A percentile compares a stretch with the other conserved stretches of the same genome.
Conservation (phyloP, 2,329 filamentous ascomycete genomes). For the Rugonectria rugulosa region DNA sequence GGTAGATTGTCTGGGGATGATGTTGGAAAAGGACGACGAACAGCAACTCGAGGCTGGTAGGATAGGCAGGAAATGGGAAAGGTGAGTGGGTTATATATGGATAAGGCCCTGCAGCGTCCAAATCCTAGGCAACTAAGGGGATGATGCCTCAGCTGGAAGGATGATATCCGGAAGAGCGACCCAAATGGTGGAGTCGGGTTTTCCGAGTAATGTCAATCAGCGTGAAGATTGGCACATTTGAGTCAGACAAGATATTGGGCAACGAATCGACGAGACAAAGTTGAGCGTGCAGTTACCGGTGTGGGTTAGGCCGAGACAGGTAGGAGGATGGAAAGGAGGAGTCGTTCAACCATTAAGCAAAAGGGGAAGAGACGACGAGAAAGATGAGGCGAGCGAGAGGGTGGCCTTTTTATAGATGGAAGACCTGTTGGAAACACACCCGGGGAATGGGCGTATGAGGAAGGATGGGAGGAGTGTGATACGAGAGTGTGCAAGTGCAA, state of each 20-base stretch:
- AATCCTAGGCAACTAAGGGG: constrained; percentile 30
- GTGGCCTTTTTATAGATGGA: constrained; percentile 12
- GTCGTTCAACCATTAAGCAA: neutral
- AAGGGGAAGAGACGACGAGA: neutral
- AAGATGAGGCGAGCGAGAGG: constrained; percentile 13
- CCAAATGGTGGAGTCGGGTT: constrained; percentile 10
- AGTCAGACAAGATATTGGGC: constrained; percentile 8
- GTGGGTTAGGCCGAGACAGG: constrained; percentile 12
- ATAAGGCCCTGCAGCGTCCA: constrained; percentile 15
- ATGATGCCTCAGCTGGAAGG: constrained; percentile 27
- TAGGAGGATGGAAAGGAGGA: constrained; percentile 3
- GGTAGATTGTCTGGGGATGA: neutral
- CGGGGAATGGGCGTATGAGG: neutral
- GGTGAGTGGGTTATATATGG: constrained; percentile 27
- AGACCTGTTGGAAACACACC: constrained; percentile 2
- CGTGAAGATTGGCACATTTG: constrained; percentile 22
- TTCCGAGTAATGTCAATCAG: constrained; percentile 19
- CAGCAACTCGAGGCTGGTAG: constrained; percentile 20
- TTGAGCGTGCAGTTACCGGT: constrained; percentile 5
- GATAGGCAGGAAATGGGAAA: constrained; percentile 27
- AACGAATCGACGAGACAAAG: constrained; percentile 11
- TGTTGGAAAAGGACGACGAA: neutral
- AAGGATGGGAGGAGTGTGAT: constrained; percentile 4
- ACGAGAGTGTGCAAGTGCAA: neutral
- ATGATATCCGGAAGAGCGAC: neutral